phyloP scores from a whole-genome alignment of 805 yeast genomes.

The Lipomyces chichibuensis region DNA sequence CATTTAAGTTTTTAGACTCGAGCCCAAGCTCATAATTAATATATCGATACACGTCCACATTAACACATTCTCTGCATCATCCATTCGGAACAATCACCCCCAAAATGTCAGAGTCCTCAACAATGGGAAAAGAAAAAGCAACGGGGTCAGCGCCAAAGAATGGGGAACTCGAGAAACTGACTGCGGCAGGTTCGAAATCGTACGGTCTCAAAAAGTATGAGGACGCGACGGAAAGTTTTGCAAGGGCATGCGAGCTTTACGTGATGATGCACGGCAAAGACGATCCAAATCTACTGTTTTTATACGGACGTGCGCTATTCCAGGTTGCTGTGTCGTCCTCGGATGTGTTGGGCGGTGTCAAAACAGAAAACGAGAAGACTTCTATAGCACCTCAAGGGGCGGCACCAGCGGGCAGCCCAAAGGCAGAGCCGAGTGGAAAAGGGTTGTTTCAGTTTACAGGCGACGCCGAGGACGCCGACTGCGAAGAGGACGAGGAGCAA shows the following conservation, averaged over 20 bases:
- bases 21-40: not conserved
- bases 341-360: slow-evolving; percentile 69
- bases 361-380: slow-evolving; percentile 24
- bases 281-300: slow-evolving; percentile 67
- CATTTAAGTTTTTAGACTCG: not conserved
- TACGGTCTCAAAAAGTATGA: slow-evolving; percentile 70
- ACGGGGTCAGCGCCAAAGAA: not conserved
- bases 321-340: slow-evolving; percentile 74
- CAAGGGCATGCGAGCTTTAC: slow-evolving; percentile 67
- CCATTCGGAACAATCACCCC: not conserved
- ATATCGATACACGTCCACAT: too few species aligned
- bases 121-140: slow-evolving; percentile 10
- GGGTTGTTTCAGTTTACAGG: slow-evolving; percentile 35
- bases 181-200: slow-evolving; percentile 64
- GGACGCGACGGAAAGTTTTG: slow-evolving; percentile 68
- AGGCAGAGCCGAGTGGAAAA: slow-evolving; percentile 39
- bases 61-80: not conserved
- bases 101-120: slow-evolving; percentile 6
- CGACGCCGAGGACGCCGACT: slow-evolving; percentile 39
- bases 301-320: slow-evolving; percentile 81
- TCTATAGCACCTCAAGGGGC: slow-evolving; percentile 32
- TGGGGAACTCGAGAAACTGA: slow-evolving; percentile 51
- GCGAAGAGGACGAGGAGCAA: slow-evolving; percentile 42
- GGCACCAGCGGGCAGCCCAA: slow-evolving; percentile 38
- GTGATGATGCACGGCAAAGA: slow-evolving; percentile 62